Evolutionary conservation across 1,284 basidiomycete genomes (phyloP).

Genomic region (Inonotus hispidus): DNA sequence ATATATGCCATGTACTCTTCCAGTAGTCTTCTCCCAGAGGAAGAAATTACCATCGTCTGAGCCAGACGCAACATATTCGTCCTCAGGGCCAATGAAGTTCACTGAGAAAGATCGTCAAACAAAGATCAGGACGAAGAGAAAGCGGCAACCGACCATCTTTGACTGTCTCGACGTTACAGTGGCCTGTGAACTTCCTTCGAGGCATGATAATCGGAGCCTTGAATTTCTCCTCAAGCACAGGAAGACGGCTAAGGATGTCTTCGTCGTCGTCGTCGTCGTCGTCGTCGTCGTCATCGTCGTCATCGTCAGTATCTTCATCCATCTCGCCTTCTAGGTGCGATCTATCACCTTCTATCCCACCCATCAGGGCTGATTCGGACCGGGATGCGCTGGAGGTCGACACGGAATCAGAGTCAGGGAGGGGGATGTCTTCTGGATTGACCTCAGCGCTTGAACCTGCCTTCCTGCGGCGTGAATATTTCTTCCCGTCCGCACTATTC

Average conservation of each 20-base stretch:
- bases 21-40: slow-evolving; percentile 74
- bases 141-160: slow-evolving; percentile 73
- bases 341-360: slow-evolving; percentile 28
- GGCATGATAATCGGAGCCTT: slow-evolving; percentile 50
- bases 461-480: background rate
- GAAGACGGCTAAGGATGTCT: slow-evolving; percentile 23
- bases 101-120: slow-evolving; percentile 41
- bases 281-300: slow-evolving; percentile 25
- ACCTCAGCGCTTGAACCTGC: background rate
- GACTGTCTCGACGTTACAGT: slow-evolving; percentile 80
- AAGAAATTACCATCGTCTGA: slow-evolving; percentile 88
- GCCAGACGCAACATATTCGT: slow-evolving; percentile 81
- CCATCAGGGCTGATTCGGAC: background rate
- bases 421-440: background rate
- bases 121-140: background rate
- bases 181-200: slow-evolving; percentile 62
- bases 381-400: background rate
- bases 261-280: slow-evolving; percentile 26
- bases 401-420: background rate
- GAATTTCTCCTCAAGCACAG: slow-evolving; percentile 20
- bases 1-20: slow-evolving; percentile 67
- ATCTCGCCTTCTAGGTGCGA: slow-evolving; percentile 11
- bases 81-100: slow-evolving; percentile 75
- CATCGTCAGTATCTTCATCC: background rate
- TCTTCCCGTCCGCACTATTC: slow-evolving; percentile 5